A percentile compares a stretch with the other conserved stretches of the same genome.
phyloP scores from a whole-genome alignment of 106 monocot genomes.

The Platanthera zijinensis region DNA sequence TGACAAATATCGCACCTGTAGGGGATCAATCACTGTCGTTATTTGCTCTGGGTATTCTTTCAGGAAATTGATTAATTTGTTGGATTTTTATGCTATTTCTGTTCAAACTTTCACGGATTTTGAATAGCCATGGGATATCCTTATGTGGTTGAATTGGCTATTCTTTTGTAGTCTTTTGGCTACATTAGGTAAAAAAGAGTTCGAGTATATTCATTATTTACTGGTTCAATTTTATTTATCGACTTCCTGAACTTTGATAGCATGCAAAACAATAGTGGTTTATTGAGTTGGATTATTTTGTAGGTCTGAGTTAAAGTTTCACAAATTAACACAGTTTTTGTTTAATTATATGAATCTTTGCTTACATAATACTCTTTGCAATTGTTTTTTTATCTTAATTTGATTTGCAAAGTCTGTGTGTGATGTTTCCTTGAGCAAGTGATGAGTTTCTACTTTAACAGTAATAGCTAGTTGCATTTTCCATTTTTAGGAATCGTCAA shows the following conservation, averaged over 20 bases:
- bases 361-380: background rate
- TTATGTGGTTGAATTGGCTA: too few species aligned
- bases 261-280: background rate
- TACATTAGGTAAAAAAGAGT: too few species aligned
- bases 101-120: too few species aligned
- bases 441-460: background rate
- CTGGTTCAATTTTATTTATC: background rate
- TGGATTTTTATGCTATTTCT: too few species aligned
- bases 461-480: background rate
- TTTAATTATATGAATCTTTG: background rate
- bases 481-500: constrained; percentile 32
- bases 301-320: background rate
- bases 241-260: background rate
- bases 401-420: background rate
- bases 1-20: too few species aligned
- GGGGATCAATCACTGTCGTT: too few species aligned
- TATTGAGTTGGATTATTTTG: background rate
- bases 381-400: background rate
- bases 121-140: too few species aligned
- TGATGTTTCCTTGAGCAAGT: background rate
- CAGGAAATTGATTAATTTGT: too few species aligned
- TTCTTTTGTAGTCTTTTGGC: too few species aligned
- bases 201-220: background rate
- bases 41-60: too few species aligned
- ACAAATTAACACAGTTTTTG: background rate